Evolutionary conservation across 2,329 filamentous ascomycete genomes (phyloP).

Genomic region (Fusarium mexicanum): DNA sequence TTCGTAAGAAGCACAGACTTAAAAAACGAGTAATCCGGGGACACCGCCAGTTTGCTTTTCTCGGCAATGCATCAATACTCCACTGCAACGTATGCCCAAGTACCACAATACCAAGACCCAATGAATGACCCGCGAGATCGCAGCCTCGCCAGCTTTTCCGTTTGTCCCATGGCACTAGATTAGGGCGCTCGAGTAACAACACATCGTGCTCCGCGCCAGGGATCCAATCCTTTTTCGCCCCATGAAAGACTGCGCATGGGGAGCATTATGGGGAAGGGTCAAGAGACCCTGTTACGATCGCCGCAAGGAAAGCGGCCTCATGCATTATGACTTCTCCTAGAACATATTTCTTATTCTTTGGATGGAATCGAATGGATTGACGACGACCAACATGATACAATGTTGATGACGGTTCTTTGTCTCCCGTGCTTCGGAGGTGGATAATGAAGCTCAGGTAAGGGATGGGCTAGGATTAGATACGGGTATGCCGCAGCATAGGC

Average conservation of each 20-base stretch:
- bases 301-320: conserved; percentile 20
- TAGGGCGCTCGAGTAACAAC: background rate
- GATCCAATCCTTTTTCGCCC: background rate
- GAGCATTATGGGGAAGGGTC: background rate
- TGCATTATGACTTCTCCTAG: conserved; percentile 28
- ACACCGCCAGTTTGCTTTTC: background rate
- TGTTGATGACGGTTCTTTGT: conserved; percentile 25
- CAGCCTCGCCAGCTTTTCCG: conserved; percentile 10
- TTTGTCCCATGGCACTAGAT: conserved; percentile 15
- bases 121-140: conserved; percentile 15
- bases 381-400: conserved; percentile 26
- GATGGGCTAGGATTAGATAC: background rate
- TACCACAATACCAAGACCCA: conserved; percentile 27
- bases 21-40: background rate
- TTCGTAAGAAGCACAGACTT: background rate
- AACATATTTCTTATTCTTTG: conserved; percentile 10
- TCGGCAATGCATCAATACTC: background rate
- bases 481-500: conserved; percentile 14
- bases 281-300: conserved; percentile 6
- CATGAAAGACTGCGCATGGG: background rate
- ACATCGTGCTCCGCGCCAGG: conserved; percentile 2
- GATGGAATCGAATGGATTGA: conserved; percentile 14
- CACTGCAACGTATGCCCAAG: conserved; percentile 16
- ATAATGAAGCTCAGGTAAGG: background rate
- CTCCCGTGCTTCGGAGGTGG: background rate